Percentiles rank a stretch among this genome's conserved stretches.
Conservation (phyloP, 176 grass and related monocot species). For the Elymus sibiricus region DNA sequence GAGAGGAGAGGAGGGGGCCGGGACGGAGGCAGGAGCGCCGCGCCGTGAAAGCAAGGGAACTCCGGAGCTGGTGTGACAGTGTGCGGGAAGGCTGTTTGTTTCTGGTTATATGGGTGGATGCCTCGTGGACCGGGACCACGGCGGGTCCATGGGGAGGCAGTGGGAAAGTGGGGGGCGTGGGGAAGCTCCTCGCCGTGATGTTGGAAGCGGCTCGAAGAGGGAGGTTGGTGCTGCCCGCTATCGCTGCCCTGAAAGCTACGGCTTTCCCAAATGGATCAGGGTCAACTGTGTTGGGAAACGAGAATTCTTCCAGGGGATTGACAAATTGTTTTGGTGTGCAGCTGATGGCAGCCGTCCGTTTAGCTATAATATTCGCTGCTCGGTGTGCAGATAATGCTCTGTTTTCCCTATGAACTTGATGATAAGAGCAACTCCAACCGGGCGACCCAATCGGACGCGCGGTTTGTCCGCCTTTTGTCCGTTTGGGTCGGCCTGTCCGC, state of each 20-base stretch:
- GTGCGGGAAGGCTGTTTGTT: not conserved
- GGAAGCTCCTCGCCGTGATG: not conserved
- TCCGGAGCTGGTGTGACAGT: slow-evolving; percentile 12
- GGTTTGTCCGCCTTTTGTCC: too few species aligned
- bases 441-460: too few species aligned
- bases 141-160: not conserved
- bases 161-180: slow-evolving; percentile 1
- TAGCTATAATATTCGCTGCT: not conserved
- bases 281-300: not conserved
- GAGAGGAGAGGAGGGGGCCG: not conserved
- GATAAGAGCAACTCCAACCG: too few species aligned
- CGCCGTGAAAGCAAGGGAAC: slow-evolving; percentile 36
- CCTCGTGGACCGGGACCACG: slow-evolving; percentile 46
- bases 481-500: too few species aligned
- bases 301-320: not conserved
- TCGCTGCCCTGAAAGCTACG: slow-evolving; percentile 1
- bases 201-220: slow-evolving; percentile 6
- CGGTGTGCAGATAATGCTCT: not conserved
- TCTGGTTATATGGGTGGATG: slow-evolving; percentile 35
- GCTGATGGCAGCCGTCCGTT: not conserved
- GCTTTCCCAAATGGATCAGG: slow-evolving; percentile 4
- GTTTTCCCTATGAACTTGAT: too few species aligned
- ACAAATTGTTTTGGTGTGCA: not conserved
- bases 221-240: not conserved
- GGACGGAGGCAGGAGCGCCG: not conserved